phyloP scores from a whole-genome alignment of 805 yeast species.

The Metschnikowia rubicola region DNA sequence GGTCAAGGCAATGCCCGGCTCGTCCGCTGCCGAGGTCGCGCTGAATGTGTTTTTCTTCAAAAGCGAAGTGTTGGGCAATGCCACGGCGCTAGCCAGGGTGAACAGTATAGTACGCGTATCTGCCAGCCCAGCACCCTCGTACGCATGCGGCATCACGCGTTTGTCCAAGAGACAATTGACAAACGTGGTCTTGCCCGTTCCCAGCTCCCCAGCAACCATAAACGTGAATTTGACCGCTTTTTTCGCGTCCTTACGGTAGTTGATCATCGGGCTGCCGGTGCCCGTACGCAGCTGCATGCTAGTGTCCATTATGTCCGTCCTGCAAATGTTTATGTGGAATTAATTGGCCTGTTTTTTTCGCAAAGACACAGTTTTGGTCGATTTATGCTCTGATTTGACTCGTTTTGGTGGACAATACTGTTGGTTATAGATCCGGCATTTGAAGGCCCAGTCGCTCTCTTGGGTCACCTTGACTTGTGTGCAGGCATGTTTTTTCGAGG shows the following conservation, averaged over 20 bases:
- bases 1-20: slow-evolving; percentile 75
- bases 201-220: slow-evolving; percentile 69
- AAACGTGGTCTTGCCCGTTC: slow-evolving; percentile 77
- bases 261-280: slow-evolving; percentile 40
- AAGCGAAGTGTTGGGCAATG: slow-evolving; percentile 51
- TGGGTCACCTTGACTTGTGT: too few relatives aligned
- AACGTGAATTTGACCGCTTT: slow-evolving; percentile 73
- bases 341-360: neutral
- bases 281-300: slow-evolving; percentile 28
- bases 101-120: slow-evolving; percentile 54
- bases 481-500: too few relatives aligned
- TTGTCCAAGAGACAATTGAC: slow-evolving; percentile 65
- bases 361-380: too few relatives aligned
- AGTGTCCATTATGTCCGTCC: slow-evolving; percentile 16
- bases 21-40: slow-evolving; percentile 56
- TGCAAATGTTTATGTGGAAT: neutral
- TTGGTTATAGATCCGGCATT: too few relatives aligned
- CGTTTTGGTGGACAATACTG: too few relatives aligned
- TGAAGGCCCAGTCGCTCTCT: too few relatives aligned
- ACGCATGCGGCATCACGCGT: slow-evolving; percentile 58
- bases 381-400: too few relatives aligned
- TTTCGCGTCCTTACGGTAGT: slow-evolving; percentile 62
- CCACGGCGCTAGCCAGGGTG: slow-evolving; percentile 54
- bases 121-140: slow-evolving; percentile 27
- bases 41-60: slow-evolving; percentile 57